phyloP scores from a whole-genome alignment of 495 filamentous ascomycete species.

The Trichodelitschia bisporula region DNA sequence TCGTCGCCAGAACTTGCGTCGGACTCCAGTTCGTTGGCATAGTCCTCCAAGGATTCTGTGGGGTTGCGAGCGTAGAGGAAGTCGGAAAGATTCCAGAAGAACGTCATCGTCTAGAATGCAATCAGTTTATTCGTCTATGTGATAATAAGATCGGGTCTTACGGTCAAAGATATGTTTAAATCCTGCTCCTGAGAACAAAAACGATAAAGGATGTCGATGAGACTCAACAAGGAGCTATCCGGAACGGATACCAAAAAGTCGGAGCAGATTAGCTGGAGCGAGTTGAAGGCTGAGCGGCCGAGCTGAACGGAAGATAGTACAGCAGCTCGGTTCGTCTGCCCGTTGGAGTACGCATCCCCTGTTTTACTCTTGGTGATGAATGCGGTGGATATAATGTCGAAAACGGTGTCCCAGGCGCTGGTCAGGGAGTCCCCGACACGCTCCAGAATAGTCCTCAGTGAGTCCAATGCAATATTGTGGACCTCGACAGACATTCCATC shows the following conservation, averaged over 20 bases:
- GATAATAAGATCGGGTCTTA: constrained; percentile 13
- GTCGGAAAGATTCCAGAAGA: constrained; percentile 87
- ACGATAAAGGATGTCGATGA: constrained; percentile 69
- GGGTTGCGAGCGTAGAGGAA: constrained; percentile 34
- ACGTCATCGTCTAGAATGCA: constrained; percentile 44
- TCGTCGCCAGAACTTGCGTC: constrained; percentile 19
- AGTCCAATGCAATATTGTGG: constrained; percentile 59
- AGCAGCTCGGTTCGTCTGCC: too few species aligned
- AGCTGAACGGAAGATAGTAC: too few species aligned
- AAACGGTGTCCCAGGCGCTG: constrained; percentile 62
- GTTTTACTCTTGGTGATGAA: constrained; percentile 21
- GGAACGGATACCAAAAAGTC: constrained; percentile 73
- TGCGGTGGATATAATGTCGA: constrained; percentile 64
- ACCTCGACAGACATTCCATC: too few species aligned
- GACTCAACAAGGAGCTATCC: constrained; percentile 47
- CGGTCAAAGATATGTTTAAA: constrained; percentile 83
- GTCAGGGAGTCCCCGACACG: constrained; percentile 66
- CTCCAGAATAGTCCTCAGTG: constrained; percentile 59
- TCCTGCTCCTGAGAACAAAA: constrained; percentile 77
- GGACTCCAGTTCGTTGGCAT: constrained; percentile 16
- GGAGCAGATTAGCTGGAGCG: constrained; percentile 76
- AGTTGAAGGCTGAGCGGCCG: constrained; percentile 63
- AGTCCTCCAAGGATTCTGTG: constrained; percentile 20
- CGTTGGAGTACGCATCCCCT: too few species aligned
- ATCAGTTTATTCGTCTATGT: background rate